These are phyloP conservation scores for Rheum nobile DNA, from an alignment of 148 eudicot species.

Conservation along the genomic window DNA sequence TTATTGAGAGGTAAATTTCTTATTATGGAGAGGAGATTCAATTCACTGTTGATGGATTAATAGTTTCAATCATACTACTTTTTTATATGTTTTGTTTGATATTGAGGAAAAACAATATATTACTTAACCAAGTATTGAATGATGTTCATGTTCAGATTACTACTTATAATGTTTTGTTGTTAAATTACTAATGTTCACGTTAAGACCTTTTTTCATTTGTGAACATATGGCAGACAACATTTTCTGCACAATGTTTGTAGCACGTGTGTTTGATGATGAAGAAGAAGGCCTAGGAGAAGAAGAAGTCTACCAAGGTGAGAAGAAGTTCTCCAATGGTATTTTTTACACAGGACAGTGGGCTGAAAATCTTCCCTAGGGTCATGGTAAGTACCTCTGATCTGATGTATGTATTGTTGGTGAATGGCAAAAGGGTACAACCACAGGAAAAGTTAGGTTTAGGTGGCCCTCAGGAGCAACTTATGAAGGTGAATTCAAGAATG, in stretches of 20 bases:
- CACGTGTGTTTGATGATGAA: conserved; percentile 39
- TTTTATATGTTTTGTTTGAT: too few species aligned
- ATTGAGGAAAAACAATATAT: too few species aligned
- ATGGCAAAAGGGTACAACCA: conserved; percentile 55
- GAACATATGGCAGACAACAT: conserved; percentile 38
- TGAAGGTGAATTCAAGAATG: conserved; percentile 66
- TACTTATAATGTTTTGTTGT: too few species aligned
- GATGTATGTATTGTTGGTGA: conserved; percentile 87
- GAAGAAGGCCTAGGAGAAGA: not conserved
- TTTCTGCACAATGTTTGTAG: conserved; percentile 75
- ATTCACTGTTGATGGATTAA: too few species aligned
- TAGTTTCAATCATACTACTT: too few species aligned
- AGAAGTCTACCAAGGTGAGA: conserved; percentile 34
- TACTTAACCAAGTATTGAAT: too few species aligned
- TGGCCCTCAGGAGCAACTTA: conserved; percentile 93
- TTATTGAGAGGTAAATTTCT: too few species aligned
- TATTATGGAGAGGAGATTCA: too few species aligned
- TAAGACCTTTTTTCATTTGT: too few species aligned
- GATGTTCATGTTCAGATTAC: too few species aligned
- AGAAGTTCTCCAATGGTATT: conserved; percentile 49
- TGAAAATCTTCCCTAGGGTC: conserved; percentile 53
- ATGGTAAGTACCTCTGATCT: conserved; percentile 70
- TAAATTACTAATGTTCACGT: too few species aligned
- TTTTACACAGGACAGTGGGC: conserved; percentile 56
- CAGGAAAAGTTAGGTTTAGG: conserved; percentile 54